These are phyloP conservation scores for Ogataea polymorpha DNA, from an alignment of 805 yeast genomes.

Conservation along the genomic window DNA sequence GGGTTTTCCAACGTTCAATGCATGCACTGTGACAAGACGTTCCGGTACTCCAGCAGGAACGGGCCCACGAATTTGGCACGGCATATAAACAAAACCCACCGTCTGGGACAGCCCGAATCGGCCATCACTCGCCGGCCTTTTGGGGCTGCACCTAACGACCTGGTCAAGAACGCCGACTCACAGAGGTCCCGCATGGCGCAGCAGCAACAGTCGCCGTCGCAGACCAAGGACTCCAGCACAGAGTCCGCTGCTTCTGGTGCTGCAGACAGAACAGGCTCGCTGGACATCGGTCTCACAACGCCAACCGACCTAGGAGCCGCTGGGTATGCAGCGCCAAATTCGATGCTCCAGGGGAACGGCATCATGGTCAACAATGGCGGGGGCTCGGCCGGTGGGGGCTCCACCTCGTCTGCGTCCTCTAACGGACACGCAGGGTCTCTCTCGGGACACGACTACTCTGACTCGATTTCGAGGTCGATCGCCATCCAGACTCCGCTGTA, in stretches of 20 bases:
- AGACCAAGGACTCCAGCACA: conserved; percentile 10
- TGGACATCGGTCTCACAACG: conserved; percentile 14
- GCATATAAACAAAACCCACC: conserved; percentile 30
- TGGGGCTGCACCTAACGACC: conserved; percentile 4
- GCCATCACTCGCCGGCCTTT: conserved; percentile 30
- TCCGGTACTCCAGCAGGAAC: conserved; percentile 33
- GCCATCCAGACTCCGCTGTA: conserved; percentile 25
- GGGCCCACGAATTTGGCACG: conserved; percentile 36
- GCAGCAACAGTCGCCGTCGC: conserved; percentile 8
- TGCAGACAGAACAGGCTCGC: conserved; percentile 7
- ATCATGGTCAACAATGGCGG: conserved; percentile 14
- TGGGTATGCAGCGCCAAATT: conserved; percentile 7
- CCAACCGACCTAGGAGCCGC: conserved; percentile 11
- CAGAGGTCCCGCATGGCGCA: conserved; percentile 1
- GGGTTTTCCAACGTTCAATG: conserved; percentile 28
- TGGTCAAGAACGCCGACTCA: background rate
- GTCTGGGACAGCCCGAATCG: conserved; percentile 26
- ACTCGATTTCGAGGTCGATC: conserved; percentile 19
- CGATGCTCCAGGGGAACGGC: conserved; percentile 16
- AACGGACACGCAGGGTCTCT: conserved; percentile 14
- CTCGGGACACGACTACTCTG: conserved; percentile 19
- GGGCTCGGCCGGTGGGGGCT: conserved; percentile 1
- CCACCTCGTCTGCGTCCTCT: conserved; percentile 16
- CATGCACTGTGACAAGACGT: conserved; percentile 26
- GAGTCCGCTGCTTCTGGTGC: conserved; percentile 12